phyloP scores from a whole-genome alignment of 306 rosid genomes.

The Abrus precatorius region DNA sequence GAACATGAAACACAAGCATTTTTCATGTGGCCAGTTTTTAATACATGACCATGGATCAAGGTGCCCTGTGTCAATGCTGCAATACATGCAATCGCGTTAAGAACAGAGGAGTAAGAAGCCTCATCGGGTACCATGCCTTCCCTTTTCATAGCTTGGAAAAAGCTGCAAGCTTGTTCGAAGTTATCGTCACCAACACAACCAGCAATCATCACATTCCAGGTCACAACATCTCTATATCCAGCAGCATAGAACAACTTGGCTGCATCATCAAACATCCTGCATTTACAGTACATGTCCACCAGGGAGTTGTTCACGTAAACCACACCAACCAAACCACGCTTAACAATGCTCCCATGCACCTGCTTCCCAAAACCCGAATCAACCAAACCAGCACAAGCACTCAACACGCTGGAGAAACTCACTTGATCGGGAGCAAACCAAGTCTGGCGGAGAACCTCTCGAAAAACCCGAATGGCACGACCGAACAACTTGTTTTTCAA shows the following conservation, averaged over 20 bases:
- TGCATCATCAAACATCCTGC: slow-evolving; percentile 58
- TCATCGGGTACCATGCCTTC: slow-evolving; percentile 65
- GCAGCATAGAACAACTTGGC: slow-evolving; percentile 54
- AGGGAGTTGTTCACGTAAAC: slow-evolving; percentile 66
- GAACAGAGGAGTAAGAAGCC: slow-evolving; percentile 63
- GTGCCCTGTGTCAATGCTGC: slow-evolving; percentile 62
- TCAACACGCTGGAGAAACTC: slow-evolving; percentile 61
- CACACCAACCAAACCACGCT: slow-evolving; percentile 59
- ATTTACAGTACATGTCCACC: slow-evolving; percentile 66
- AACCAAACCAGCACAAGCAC: slow-evolving; percentile 63
- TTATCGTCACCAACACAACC: slow-evolving; percentile 52
- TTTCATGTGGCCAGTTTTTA: slow-evolving; percentile 59
- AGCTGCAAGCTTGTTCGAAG: slow-evolving; percentile 63
- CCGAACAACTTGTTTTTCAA: slow-evolving; percentile 53
- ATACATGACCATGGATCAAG: slow-evolving; percentile 59
- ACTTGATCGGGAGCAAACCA: slow-evolving; percentile 60
- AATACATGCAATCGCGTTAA: slow-evolving; percentile 65
- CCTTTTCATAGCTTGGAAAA: slow-evolving; percentile 61
- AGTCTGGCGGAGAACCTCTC: slow-evolving; percentile 42
- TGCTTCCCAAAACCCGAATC: slow-evolving; percentile 60
- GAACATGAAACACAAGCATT: slow-evolving; percentile 59
- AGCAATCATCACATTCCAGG: slow-evolving; percentile 69
- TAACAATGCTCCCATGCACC: slow-evolving; percentile 63
- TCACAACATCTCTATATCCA: slow-evolving; percentile 63
- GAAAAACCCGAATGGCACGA: slow-evolving; percentile 56